A percentile compares a stretch with the other conserved stretches of the same genome.
phyloP scores from a whole-genome alignment of 2,329 filamentous ascomycete species.

The Gyromitra esculenta region DNA sequence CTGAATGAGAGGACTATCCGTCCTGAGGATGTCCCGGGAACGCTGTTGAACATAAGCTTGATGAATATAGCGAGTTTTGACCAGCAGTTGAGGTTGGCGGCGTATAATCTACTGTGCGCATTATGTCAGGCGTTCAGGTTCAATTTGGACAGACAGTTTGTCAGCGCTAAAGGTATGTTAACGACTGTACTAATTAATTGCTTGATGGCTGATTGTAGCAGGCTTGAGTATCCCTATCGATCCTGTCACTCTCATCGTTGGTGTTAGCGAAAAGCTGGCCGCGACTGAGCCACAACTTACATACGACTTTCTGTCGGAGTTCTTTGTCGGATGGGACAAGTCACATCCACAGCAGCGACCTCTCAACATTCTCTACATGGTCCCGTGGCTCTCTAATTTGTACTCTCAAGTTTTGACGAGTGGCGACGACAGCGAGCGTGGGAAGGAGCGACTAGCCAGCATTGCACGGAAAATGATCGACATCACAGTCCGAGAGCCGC shows the following conservation, averaged over 20 bases:
- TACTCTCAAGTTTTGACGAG: constrained; percentile 68
- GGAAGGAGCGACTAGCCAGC: constrained; percentile 70
- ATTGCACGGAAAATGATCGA: constrained; percentile 75
- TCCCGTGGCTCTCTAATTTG: constrained; percentile 73
- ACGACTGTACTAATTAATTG: constrained; percentile 18
- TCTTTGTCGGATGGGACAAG: constrained; percentile 77
- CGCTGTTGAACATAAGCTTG: constrained; percentile 73
- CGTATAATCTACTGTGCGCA: constrained; percentile 74
- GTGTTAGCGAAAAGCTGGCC: constrained; percentile 72
- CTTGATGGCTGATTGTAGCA: constrained; percentile 23
- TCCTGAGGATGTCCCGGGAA: constrained; percentile 76
- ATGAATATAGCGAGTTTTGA: constrained; percentile 73
- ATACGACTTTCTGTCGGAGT: constrained; percentile 75
- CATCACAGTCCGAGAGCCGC: constrained; percentile 70
- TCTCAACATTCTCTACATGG: constrained; percentile 74
- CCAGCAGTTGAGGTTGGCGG: constrained; percentile 69
- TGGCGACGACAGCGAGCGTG: constrained; percentile 73
- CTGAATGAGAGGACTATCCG: constrained; percentile 72
- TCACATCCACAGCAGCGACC: constrained; percentile 74
- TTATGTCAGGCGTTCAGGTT: constrained; percentile 76
- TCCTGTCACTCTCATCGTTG: constrained; percentile 71
- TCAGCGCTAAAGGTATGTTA: constrained; percentile 69
- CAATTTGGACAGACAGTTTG: constrained; percentile 69
- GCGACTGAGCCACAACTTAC: constrained; percentile 73
- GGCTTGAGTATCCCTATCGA: constrained; percentile 69